Conservation (phyloP, 352 stramenopile species). For the Phytophthora ramorum region DNA sequence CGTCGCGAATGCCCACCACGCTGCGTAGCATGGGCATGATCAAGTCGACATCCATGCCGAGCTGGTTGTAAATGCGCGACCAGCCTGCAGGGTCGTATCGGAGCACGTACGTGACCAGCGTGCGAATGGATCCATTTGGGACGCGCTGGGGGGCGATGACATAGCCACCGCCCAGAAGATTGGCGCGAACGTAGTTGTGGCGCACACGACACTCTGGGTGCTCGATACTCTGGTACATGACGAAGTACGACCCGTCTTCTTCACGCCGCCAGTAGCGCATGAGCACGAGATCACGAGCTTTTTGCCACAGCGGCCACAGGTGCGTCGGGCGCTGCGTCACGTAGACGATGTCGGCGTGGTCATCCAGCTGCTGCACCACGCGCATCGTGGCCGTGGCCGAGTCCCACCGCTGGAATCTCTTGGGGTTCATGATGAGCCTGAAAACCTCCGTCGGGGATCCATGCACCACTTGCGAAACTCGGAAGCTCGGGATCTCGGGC, state of each 20-base stretch:
- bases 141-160: slow-evolving; percentile 88
- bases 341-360: slow-evolving; percentile 91
- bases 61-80: slow-evolving; percentile 86
- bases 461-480: slow-evolving; percentile 86
- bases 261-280: slow-evolving; percentile 91
- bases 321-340: slow-evolving; percentile 86
- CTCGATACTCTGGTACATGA: slow-evolving; percentile 92
- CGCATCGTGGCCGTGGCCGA: slow-evolving; percentile 80
- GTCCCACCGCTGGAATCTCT: slow-evolving; percentile 87
- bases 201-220: slow-evolving; percentile 87
- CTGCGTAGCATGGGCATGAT: slow-evolving; percentile 87
- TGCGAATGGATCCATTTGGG: slow-evolving; percentile 77
- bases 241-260: slow-evolving; percentile 90
- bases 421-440: slow-evolving; percentile 84
- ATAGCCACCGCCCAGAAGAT: slow-evolving; percentile 80
- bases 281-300: slow-evolving; percentile 84
- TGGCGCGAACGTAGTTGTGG: slow-evolving; percentile 88
- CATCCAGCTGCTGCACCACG: slow-evolving; percentile 86
- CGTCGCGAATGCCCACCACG: slow-evolving; percentile 86
- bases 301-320: slow-evolving; percentile 89
- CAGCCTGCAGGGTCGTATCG: slow-evolving; percentile 84
- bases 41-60: slow-evolving; percentile 90
- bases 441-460: slow-evolving; percentile 88
- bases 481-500: slow-evolving; percentile 86
- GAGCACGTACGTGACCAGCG: slow-evolving; percentile 83